Evolutionary conservation across 1,284 basidiomycete species (phyloP).

Genomic region (Boletellus deceptivus): DNA sequence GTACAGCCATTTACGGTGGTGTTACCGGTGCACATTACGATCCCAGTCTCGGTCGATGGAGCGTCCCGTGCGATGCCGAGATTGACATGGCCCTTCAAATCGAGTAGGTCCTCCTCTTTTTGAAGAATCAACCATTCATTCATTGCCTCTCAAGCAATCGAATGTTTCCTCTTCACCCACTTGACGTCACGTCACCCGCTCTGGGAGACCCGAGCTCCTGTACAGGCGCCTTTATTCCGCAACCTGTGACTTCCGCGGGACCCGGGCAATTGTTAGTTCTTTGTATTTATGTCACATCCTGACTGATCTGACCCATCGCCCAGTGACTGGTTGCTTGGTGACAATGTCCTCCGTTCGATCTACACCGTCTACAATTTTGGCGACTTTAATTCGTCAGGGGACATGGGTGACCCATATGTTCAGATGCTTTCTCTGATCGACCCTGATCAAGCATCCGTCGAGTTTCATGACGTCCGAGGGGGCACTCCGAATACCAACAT

Average conservation of each 20-base stretch:
- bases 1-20: constrained; percentile 62
- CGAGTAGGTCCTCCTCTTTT: constrained; percentile 44
- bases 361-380: constrained; percentile 88
- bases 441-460: constrained; percentile 62
- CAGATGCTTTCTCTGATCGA: constrained; percentile 67
- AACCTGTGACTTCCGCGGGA: constrained; percentile 47
- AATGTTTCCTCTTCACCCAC: constrained; percentile 71
- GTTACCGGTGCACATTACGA: constrained; percentile 59
- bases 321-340: constrained; percentile 80
- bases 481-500: constrained; percentile 61
- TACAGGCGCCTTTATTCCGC: constrained; percentile 71
- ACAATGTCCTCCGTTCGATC: constrained; percentile 77
- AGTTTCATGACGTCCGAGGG: constrained; percentile 66
- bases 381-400: constrained; percentile 60
- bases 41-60: constrained; percentile 53
- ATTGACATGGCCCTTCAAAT: constrained; percentile 75
- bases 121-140: constrained; percentile 5
- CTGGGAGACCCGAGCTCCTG: constrained; percentile 49
- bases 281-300: not conserved
- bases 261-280: constrained; percentile 59
- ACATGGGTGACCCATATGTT: constrained; percentile 73
- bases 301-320: constrained; percentile 7
- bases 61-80: constrained; percentile 67
- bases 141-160: constrained; percentile 45
- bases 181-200: constrained; percentile 60